Conservation (phyloP, 495 filamentous ascomycete species). For the Aspergillus kassunensis region DNA sequence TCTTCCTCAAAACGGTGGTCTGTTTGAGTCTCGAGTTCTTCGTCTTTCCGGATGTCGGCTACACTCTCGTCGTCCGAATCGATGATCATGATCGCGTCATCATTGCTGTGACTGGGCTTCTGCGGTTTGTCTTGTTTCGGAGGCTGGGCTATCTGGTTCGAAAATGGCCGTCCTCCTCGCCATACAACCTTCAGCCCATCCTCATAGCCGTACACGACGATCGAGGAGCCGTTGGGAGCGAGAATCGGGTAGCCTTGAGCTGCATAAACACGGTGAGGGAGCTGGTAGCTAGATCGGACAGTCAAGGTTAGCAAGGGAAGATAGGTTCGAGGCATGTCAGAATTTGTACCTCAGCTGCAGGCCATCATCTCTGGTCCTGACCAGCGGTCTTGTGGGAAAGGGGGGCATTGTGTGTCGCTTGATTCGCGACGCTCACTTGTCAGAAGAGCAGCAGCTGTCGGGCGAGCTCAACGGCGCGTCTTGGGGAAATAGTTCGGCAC, state of each 20-base stretch:
- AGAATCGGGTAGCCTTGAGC: slow-evolving; percentile 71
- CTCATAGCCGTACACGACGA: slow-evolving; percentile 79
- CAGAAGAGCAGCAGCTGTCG: background rate
- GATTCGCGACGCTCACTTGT: background rate
- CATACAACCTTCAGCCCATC: slow-evolving; percentile 74
- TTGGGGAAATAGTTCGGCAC: too few relatives aligned
- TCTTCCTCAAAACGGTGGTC: slow-evolving; percentile 50
- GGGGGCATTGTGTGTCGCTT: slow-evolving; percentile 29
- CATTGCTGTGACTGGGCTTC: slow-evolving; percentile 34
- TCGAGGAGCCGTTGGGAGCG: slow-evolving; percentile 77
- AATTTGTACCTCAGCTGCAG: slow-evolving; percentile 55
- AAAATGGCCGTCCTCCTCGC: slow-evolving; percentile 71
- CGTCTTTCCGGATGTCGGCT: slow-evolving; percentile 31
- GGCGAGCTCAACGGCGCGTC: background rate
- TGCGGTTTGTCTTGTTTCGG: slow-evolving; percentile 24
- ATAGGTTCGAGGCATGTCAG: slow-evolving; percentile 1
- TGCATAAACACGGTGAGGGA: slow-evolving; percentile 68
- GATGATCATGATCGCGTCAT: slow-evolving; percentile 68
- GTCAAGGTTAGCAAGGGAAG: background rate
- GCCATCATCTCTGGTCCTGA: slow-evolving; percentile 39
- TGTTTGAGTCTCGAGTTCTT: slow-evolving; percentile 32
- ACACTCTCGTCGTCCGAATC: slow-evolving; percentile 73
- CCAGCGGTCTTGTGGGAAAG: slow-evolving; percentile 36
- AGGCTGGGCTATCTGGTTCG: slow-evolving; percentile 32
- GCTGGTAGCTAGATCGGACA: slow-evolving; percentile 60